phyloP scores from a whole-genome alignment of 768 basidiomycete genomes.

The Rhodotorula taiwanensis region DNA sequence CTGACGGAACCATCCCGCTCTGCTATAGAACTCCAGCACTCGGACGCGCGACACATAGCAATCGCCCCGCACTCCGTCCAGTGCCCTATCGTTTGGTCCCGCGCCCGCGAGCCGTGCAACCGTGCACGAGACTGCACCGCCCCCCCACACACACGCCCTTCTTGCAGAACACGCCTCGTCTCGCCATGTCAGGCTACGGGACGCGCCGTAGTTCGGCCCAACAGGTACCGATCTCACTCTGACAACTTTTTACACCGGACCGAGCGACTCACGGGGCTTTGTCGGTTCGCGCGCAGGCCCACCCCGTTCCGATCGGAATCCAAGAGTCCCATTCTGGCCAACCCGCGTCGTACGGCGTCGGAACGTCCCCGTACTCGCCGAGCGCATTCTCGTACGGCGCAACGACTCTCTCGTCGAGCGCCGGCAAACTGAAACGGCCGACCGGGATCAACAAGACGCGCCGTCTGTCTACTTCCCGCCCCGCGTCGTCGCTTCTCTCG shows the following conservation, averaged over 20 bases:
- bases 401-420: conserved; percentile 8
- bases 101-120: no score
- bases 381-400: not conserved
- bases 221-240: not conserved
- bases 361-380: conserved; percentile 2
- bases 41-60: no score
- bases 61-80: no score
- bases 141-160: not conserved
- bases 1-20: no score
- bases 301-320: not conserved
- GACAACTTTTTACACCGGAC: not conserved
- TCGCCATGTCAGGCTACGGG: not conserved
- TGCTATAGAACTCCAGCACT: no score
- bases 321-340: no score
- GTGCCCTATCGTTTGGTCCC: no score
- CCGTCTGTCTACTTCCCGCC: conserved; percentile 11
- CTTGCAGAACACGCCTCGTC: no score
- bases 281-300: no score
- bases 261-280: no score
- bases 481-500: not conserved
- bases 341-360: not conserved
- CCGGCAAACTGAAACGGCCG: conserved; percentile 27
- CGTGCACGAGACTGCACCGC: no score
- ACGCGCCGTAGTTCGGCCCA: not conserved
- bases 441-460: conserved; percentile 9